Conservation (phyloP, 2,329 filamentous ascomycete genomes). For the Orbilia quercus region DNA sequence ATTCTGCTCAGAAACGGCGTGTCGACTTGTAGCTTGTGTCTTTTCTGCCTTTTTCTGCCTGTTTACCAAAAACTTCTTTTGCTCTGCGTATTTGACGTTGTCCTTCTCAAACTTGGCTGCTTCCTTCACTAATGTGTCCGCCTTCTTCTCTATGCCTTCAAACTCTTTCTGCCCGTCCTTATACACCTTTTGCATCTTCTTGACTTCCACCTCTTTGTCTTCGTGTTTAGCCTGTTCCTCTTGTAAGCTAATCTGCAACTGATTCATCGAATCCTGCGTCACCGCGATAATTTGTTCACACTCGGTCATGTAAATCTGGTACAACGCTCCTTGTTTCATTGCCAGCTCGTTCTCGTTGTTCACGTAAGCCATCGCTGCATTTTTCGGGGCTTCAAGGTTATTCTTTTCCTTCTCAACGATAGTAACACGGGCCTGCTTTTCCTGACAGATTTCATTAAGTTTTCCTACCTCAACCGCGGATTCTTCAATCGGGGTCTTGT, state of each 20-base stretch:
- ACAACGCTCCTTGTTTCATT: constrained; percentile 88
- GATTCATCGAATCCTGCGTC: constrained; percentile 86
- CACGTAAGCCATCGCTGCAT: constrained; percentile 88
- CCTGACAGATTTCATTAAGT: constrained; percentile 91
- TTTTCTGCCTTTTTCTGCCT: constrained; percentile 98
- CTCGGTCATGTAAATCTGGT: constrained; percentile 89
- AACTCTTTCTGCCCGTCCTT: constrained; percentile 84
- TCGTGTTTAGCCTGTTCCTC: constrained; percentile 90
- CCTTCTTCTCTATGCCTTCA: constrained; percentile 80
- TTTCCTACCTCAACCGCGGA: constrained; percentile 88
- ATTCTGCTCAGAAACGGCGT: constrained; percentile 77
- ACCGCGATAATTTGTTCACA: constrained; percentile 89
- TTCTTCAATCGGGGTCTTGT: constrained; percentile 97
- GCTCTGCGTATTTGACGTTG: constrained; percentile 96
- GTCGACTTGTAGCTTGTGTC: constrained; percentile 79
- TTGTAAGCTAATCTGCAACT: constrained; percentile 88
- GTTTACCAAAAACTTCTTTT: constrained; percentile 88
- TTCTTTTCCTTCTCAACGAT: constrained; percentile 98
- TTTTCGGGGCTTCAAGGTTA: constrained; percentile 92
- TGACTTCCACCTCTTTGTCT: constrained; percentile 89
- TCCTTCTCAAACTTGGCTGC: constrained; percentile 95
- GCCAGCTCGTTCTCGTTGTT: constrained; percentile 92
- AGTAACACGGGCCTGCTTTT: constrained; percentile 94
- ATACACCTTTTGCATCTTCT: constrained; percentile 85
- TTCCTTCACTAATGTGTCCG: constrained; percentile 82